Base-by-base conservation (phyloP, 768 basidiomycete genomes). In the Calvatia gigantea region DNA sequence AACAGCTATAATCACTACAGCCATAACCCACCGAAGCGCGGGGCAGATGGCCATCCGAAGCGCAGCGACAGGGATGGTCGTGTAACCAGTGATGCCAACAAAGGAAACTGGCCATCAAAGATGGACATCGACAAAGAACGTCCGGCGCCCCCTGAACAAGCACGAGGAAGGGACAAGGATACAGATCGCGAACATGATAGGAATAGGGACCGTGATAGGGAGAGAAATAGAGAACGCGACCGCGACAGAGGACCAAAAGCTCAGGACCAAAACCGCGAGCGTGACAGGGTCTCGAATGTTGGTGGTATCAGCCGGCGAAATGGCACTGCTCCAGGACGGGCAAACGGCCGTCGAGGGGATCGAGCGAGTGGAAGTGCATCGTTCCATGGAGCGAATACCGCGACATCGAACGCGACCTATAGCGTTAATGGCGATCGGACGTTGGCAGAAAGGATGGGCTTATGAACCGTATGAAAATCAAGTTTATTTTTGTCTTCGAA, bases 401-500 rank as follows among this genome's bases (percentile, higher is more conserved):
- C 73, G 65, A 51, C 68, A 59, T 51, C 68, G 56, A 70, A 69
- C 56, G 68, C 65, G 59, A 57, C 68, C 56, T 71, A 71, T 60
- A 70, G 74, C 59, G 75, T 74, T 37, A 53, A 62, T 32, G 66
- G 66, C 42, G 86, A 88, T 76, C 89, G 89, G 81, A 89, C 90
- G 76, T 84, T 92, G 76, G 87, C 85, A 69, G 88, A 91, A 71
- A 75, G 90, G 65, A 81, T 92, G 85, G 90, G 90, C 69, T 77
- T 90, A 39, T 89, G 71, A 79, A 62, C 43, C 32, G 49, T 54
- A 58, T 31, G 37, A 43, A 50, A 41, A 23, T 23, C 35, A 29
- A 42, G 23, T 51, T 44, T 48, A 51, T 43, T 58, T 23, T 61
- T 27, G 25, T 44, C 41, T 58, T 19, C 50, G 25, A 19, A 47